Conservation (phyloP, 306 rosid species). For the Cyamopsis tetragonoloba region DNA sequence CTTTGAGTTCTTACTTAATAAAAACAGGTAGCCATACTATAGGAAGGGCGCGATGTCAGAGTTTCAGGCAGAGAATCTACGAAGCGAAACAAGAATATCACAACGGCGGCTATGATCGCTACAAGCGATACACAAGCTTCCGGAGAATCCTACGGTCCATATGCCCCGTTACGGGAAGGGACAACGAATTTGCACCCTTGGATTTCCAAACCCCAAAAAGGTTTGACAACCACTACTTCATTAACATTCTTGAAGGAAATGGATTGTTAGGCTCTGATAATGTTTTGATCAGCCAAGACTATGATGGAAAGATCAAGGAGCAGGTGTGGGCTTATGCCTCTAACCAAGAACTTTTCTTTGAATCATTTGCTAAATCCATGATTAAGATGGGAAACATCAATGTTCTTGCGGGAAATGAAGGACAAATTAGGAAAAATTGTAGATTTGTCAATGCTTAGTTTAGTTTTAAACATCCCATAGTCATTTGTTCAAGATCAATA, state of each 20-base stretch:
- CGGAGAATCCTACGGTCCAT: conserved; percentile 57
- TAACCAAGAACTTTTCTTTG: conserved; percentile 55
- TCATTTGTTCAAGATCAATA: too few relatives aligned
- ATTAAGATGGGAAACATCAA: conserved; percentile 86
- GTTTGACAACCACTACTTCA: conserved; percentile 76
- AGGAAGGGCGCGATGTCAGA: conserved; percentile 79
- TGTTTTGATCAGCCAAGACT: conserved; percentile 58
- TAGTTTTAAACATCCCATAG: too few relatives aligned
- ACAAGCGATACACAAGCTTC: conserved; percentile 54
- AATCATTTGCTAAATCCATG: conserved; percentile 62
- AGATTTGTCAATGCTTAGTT: conserved; percentile 51
- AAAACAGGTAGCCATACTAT: conserved; percentile 80
- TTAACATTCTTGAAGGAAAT: conserved; percentile 67
- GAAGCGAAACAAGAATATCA: conserved; percentile 38
- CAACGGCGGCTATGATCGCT: conserved; percentile 49
- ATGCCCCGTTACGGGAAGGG: conserved; percentile 67
- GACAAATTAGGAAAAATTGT: conserved; percentile 71
- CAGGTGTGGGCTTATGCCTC: conserved; percentile 71
- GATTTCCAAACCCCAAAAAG: conserved; percentile 66
- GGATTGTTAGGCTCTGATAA: conserved; percentile 73
- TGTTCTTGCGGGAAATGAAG: conserved; percentile 56
- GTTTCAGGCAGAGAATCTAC: conserved; percentile 66
- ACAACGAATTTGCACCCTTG: conserved; percentile 53
- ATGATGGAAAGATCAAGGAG: conserved; percentile 43
- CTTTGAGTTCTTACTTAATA: neutral